Base-by-base conservation (phyloP, 805 yeast species). In the Teunomyces aglyptinius region DNA sequence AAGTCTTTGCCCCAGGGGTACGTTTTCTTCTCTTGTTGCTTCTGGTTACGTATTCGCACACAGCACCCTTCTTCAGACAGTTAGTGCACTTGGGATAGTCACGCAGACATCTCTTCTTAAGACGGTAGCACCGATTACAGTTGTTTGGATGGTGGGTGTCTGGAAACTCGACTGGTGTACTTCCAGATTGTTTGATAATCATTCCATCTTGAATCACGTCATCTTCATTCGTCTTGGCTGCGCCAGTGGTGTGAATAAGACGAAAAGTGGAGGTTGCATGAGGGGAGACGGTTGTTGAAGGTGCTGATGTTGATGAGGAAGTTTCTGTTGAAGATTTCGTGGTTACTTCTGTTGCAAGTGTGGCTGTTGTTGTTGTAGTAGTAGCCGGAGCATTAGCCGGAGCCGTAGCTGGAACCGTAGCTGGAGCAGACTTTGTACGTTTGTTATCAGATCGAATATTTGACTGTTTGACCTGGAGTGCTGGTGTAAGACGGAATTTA, bases 21-120 rank as follows among this genome's bases (percentile, higher is more conserved):
- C 49, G 13, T 46, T 57, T 60, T 31, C 63, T 49, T 38, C 64
- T 53, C 43, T 67, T 65, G 38, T 58, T 61, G 28, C 60, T 55
- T 39, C 75, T 47, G 28, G 60, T 57, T 5, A 68, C 61, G 52
- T 72, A 72, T 46, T 67, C 70, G 48, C 77, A 72, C 26, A 54
- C 63, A 26, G 68, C 52, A 2, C 66, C 63, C 2, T 73, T 56
- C 46, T 65, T 65, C n/a, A 39, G 44, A 50, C 77, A 72, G 51
- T 68, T 63, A 35, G 58, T 53, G 44, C 77, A 72, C 44, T 52
- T 56, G 7, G 77, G 76, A 45, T 64, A 65, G 28, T 60, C 61
- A 43, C 75, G 58, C 39, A 64, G 60, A 50, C 76, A 72, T 53
- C 70, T 70, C 52, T 72, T 72, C 59, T 72, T 72, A 46, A 72